phyloP scores from a whole-genome alignment of 2,329 filamentous ascomycete genomes.

The Fusarium dlaminii region DNA sequence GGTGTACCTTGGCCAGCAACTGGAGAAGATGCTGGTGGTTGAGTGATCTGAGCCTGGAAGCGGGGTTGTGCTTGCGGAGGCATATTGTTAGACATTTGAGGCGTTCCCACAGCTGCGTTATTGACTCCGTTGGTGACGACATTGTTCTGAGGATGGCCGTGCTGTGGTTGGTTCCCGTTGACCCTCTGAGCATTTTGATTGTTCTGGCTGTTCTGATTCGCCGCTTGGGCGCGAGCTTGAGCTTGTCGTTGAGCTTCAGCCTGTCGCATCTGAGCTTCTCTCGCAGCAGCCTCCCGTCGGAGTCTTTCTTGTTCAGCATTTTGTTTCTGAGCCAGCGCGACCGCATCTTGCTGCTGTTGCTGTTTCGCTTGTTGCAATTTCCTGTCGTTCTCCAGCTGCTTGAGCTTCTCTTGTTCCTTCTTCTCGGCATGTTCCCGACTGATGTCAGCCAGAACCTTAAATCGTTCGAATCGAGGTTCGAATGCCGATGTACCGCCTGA shows the following conservation, averaged over 20 bases:
- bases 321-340: slow-evolving; percentile 57
- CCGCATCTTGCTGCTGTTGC: slow-evolving; percentile 55
- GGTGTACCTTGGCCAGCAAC: slow-evolving; percentile 70
- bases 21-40: slow-evolving; percentile 75
- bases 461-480: slow-evolving; percentile 87
- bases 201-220: slow-evolving; percentile 41
- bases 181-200: slow-evolving; percentile 42
- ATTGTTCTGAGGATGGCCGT: slow-evolving; percentile 52
- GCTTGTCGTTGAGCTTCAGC: slow-evolving; percentile 51
- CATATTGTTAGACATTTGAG: slow-evolving; percentile 52
- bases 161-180: slow-evolving; percentile 44
- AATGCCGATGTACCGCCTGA: slow-evolving; percentile 78
- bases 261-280: slow-evolving; percentile 50
- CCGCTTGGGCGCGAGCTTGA: slow-evolving; percentile 43
- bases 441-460: slow-evolving; percentile 90
- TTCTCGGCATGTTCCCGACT: slow-evolving; percentile 80
- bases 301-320: slow-evolving; percentile 51
- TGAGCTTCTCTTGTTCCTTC: slow-evolving; percentile 78
- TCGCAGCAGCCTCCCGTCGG: slow-evolving; percentile 49
- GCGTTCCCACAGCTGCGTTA: slow-evolving; percentile 52
- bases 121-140: slow-evolving; percentile 49
- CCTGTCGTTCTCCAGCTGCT: slow-evolving; percentile 68
- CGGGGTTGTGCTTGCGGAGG: slow-evolving; percentile 54
- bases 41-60: slow-evolving; percentile 66
- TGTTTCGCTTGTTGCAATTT: slow-evolving; percentile 58